Base-by-base conservation (phyloP, 1,139 yeast species). In the Kodamaea ohmeri region DNA sequence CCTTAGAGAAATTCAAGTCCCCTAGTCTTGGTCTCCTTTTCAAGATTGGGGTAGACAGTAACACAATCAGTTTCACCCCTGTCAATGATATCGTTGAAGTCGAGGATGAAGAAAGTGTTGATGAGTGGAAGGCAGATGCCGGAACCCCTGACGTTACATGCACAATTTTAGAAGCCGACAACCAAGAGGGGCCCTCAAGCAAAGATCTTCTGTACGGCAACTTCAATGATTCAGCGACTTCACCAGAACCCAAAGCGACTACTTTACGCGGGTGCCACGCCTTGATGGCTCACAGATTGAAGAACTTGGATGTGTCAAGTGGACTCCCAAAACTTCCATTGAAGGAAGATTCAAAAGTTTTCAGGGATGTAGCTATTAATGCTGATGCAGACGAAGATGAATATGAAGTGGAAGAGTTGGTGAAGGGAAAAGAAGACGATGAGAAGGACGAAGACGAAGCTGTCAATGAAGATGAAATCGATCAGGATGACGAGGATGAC, bases 11-110 rank as follows among this genome's bases (percentile, higher is more conserved):
- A 9, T 66, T 66, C 47, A 52, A 46, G 4, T 40, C 47, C 18
- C 60, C 68, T 1, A 36, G 43, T 17, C 45, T 64, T 25, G 60
- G 57, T 11, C 51, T 65, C 35, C 33, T 44, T 13, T 66, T 61
- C 41, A 46, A 34, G 11, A 46, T 60, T 21, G 34, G 24, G 11
- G 43, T 48, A 21, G 27, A 36, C 11, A 34, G 39, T 32, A 37
- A 37, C 8, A 36, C 42, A 4, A 42, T 49, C 29, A 39, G 33
- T 34, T 47, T 49, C 21, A 16, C 38, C 3, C 52, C 51, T 3
- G 32, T 21, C 5, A 25, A 22, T 3, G 42, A 17, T 21, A 34
- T 25, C 4, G 14, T 33, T 28, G 37, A 34, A 28, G 29, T 34
- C 12, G 38, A 34, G 3, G 37, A 30, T 5, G 35, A 30, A 3